Percentiles rank a stretch among this genome's conserved stretches.
phyloP scores from a whole-genome alignment of 1,139 yeast genomes.

The Saccharomyces hybrid region DNA sequence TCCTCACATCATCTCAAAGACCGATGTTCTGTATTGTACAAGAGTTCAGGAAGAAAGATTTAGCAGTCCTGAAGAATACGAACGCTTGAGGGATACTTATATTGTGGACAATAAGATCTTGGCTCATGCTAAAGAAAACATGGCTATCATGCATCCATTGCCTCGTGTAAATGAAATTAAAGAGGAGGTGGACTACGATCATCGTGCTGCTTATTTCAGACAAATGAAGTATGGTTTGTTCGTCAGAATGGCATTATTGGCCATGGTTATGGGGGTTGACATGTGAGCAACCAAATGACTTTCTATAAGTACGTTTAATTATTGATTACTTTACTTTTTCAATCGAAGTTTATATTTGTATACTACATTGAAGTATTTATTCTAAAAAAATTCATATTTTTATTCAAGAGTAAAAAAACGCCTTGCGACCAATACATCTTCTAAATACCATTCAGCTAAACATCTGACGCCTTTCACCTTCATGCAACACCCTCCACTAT shows the following conservation, averaged over 20 bases:
- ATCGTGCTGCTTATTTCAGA: conserved; percentile 98
- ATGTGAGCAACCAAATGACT: too few relatives aligned
- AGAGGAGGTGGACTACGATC: conserved; percentile 98
- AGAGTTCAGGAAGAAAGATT: conserved; percentile 98
- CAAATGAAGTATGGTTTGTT: conserved; percentile 98
- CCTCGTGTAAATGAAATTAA: conserved; percentile 95
- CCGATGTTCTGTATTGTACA: conserved; percentile 96
- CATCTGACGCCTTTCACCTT: too few relatives aligned
- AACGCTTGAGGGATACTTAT: conserved; percentile 84
- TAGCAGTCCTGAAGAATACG: conserved; percentile 64
- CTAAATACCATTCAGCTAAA: too few relatives aligned
- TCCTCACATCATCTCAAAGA: conserved; percentile 73
- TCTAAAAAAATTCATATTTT: too few relatives aligned
- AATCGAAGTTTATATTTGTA: too few relatives aligned
- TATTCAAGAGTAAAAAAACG: too few relatives aligned
- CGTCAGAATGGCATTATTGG: conserved; percentile 97
- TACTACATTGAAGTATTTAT: too few relatives aligned
- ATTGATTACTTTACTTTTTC: too few relatives aligned
- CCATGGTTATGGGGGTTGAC: conserved; percentile 93
- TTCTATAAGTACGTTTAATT: too few relatives aligned
- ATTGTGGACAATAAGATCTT: conserved; percentile 88
- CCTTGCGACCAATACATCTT: too few relatives aligned
- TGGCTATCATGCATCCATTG: conserved; percentile 98
- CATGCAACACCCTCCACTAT: too few relatives aligned
- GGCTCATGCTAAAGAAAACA: conserved; percentile 90